Evolutionary conservation across 1,284 basidiomycete genomes (phyloP), one percentile per base, ranked within the genome.

Genomic region (Fomitopsis pinicola): DNA sequence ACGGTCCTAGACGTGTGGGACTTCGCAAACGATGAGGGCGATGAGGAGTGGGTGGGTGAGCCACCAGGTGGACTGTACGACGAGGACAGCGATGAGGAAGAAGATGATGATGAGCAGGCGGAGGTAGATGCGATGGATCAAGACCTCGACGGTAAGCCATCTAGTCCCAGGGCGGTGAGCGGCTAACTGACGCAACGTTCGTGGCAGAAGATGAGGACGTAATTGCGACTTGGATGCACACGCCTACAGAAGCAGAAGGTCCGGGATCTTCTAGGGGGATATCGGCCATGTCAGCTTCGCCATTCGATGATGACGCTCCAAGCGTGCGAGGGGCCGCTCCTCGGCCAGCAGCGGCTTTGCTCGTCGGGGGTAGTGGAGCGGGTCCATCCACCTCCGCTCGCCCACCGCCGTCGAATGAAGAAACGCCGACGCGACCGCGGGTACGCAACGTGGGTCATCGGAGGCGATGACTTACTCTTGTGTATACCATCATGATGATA

Each of bases 1-100:
- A 95, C 94, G 5, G 86, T 91, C 62, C 76, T 94, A 54, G 91
- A 94, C 68, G 91, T 94, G 35, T 94, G 92, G 91, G 91, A 94
- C 77, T 94, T 93, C 72, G 90, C 88, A 4, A 80, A 77, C 52
- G 87, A 86, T 52, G 86, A 86, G 28, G 78, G 71, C 15, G 84
- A 85, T 65, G 81, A 85, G 42, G 82, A 82, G 56, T 71, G 63
- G 70, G 75, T 71, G 36, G 69, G 69, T n/a, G 69, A 71, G 59
- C 68, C 69, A 0, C 64, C 69, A 5, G 67, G 66, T 14, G 69
- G 68, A 1, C 33, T 68, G 48, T 71, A 71, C 58, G 82, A 83
- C 63, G 79, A 82, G 46, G 79, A 79, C 55, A 79, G 75, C 45
- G 80, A 81, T 46, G 73, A 83, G 57, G 77, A 77, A 30, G 82